Conservation (phyloP, 768 basidiomycete species). For the Russula lepida region DNA sequence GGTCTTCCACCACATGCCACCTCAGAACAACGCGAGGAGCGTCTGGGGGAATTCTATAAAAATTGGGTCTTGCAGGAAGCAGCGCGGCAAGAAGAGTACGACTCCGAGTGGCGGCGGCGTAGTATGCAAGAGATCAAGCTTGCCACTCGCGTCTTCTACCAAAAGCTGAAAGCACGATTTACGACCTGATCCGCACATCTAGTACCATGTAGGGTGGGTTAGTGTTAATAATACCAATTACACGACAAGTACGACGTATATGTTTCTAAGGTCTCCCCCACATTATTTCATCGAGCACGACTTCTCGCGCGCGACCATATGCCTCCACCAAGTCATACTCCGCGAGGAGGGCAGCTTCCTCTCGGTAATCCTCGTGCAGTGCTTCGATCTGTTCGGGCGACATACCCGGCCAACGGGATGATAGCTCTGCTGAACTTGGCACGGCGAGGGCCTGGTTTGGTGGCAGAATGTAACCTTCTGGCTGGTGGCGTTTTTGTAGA, state of each 20-base stretch:
- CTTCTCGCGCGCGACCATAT: slow-evolving; percentile 53
- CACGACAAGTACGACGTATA: neutral
- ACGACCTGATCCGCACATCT: slow-evolving; percentile 13
- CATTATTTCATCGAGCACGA: slow-evolving; percentile 45
- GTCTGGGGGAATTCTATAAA: slow-evolving; percentile 63
- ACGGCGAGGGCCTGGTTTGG: slow-evolving; percentile 52
- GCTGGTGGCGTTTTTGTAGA: slow-evolving; percentile 34
- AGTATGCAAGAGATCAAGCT: slow-evolving; percentile 51
- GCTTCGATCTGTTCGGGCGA: slow-evolving; percentile 55
- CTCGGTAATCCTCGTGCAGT: slow-evolving; percentile 49
- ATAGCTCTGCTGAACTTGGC: slow-evolving; percentile 52
- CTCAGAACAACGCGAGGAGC: slow-evolving; percentile 51
- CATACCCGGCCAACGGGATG: slow-evolving; percentile 67
- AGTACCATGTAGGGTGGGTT: neutral
- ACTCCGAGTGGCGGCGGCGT: slow-evolving; percentile 55
- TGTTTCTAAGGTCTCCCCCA: slow-evolving; percentile 25
- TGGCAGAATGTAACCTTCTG: slow-evolving; percentile 43
- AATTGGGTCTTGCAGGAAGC: slow-evolving; percentile 70
- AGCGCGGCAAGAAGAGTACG: slow-evolving; percentile 48
- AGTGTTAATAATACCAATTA: neutral
- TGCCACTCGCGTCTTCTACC: slow-evolving; percentile 46
- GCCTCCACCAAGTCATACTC: slow-evolving; percentile 49
- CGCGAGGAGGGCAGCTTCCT: slow-evolving; percentile 51
- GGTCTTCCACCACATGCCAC: slow-evolving; percentile 46
- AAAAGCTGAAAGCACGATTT: slow-evolving; percentile 25